Evolutionary conservation across 225 moss, liverwort and hornwort species (phyloP).

Genomic region (Pseudoscleropodium purum): DNA sequence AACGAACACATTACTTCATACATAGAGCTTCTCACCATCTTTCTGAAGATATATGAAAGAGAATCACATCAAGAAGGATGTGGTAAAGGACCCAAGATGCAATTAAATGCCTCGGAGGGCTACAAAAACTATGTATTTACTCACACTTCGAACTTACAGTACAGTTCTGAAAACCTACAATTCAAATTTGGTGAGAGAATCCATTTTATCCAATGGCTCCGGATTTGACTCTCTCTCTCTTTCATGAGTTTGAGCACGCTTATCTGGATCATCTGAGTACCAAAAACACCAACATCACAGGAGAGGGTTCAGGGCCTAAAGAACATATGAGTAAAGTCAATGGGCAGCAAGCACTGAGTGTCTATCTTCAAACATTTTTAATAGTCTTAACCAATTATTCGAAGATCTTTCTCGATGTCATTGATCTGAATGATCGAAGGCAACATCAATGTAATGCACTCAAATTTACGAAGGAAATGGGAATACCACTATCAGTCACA

Average conservation of each 20-base stretch:
- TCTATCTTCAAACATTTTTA: neutral
- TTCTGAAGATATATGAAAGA: neutral
- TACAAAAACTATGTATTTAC: conserved; percentile 15
- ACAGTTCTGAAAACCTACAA: conserved; percentile 63
- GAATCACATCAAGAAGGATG: conserved; percentile 12
- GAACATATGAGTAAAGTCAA: neutral
- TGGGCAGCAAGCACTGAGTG: neutral
- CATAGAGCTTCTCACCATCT: conserved; percentile 11
- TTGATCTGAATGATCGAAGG: neutral
- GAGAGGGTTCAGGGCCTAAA: conserved; percentile 1
- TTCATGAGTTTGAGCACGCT: conserved; percentile 2
- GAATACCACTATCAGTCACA: neutral
- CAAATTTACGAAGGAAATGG: neutral
- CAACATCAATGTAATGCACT: neutral
- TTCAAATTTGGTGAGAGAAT: conserved; percentile 46
- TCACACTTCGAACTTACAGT: conserved; percentile 19
- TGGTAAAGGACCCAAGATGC: conserved; percentile 2
- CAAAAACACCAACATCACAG: conserved; percentile 10
- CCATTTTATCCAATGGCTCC: conserved; percentile 46
- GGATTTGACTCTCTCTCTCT: conserved; percentile 15
- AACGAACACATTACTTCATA: neutral
- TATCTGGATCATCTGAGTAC: conserved; percentile 41
- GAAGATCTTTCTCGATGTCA: neutral
- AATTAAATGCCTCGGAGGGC: conserved; percentile 4
- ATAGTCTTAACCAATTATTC: neutral